Conservation (phyloP, 2,329 filamentous ascomycete species). For the Fusarium phyllophilum region DNA sequence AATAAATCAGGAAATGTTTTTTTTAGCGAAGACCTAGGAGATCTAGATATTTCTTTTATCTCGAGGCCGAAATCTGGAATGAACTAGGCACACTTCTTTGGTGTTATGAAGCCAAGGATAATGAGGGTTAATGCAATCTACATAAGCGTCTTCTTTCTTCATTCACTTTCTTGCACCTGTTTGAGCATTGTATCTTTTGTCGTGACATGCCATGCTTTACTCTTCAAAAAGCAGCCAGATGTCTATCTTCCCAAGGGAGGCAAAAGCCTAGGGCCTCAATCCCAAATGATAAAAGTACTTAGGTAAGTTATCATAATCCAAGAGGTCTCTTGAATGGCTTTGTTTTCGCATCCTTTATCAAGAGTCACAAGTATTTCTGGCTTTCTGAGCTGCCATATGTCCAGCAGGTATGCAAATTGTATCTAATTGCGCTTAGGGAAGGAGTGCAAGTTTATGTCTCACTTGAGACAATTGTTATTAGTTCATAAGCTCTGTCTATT, state of each 20-base stretch:
- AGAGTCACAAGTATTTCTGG: background rate
- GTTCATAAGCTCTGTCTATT: background rate
- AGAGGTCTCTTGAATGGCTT: background rate
- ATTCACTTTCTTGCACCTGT: background rate
- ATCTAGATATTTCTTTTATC: conserved; percentile 4
- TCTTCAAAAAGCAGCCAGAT: background rate
- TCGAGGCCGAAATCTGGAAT: background rate
- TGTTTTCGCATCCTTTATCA: background rate
- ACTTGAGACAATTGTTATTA: background rate
- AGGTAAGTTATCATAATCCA: background rate
- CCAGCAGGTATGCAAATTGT: background rate
- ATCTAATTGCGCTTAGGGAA: background rate
- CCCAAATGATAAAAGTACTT: background rate
- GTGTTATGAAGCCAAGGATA: background rate
- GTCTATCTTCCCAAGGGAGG: background rate
- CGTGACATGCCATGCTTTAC: background rate
- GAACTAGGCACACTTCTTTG: background rate
- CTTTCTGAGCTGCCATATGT: background rate
- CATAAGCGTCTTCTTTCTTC: conserved; percentile 2
- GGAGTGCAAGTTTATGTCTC: too few species aligned
- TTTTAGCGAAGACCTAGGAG: conserved; percentile 6
- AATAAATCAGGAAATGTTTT: conserved; percentile 10
- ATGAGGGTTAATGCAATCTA: conserved; percentile 8
- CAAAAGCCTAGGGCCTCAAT: background rate
- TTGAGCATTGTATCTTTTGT: background rate